Evolutionary conservation across 352 stramenopile genomes (phyloP), one percentile per base, ranked within the genome.

Genomic region (Phytophthora podocarpi): DNA sequence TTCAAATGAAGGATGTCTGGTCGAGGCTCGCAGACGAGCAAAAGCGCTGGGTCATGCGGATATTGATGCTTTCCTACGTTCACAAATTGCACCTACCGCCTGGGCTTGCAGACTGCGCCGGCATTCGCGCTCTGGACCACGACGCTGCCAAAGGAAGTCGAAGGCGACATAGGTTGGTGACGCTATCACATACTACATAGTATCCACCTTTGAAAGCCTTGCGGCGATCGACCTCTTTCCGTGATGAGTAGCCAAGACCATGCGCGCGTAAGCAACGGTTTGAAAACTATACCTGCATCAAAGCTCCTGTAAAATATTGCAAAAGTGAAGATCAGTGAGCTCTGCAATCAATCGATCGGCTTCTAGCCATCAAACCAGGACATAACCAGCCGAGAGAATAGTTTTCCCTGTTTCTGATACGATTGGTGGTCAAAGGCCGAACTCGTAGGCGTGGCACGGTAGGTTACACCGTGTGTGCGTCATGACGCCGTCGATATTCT

Each of bases 1-100:
- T 30, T 65, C 62, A 13, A 69, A 36, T 32, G 67, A 76, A 59
- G 62, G 67, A 11, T 76, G 67, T 43, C 34, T 76, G 13, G 64
- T 76, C 3, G 62, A 76, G 13, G 67, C 62, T 18, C 67, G 67
- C 0, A 58, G 56, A 16, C 55, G 48, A 53, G 67, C 67, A 12
- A 72, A 76, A 43, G 18, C 39, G 5, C 23, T 65, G 12, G 62
- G 60, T 10, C 26, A 54, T 31, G 26, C 34, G 7, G 62, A 76
- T 18, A 65, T 76, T 39, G 56, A 36, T 1, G 47, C 59, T 16
- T 68, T 66, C 30, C 46, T 76, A 13, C 39, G 46, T 13, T 46
- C 56, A 20, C 56, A 68, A 49, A 64, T 76, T 46, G 62, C 50
- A 24, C 37, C 61, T 12, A 72, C 48, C 0, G 51, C 36, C 1